These are phyloP conservation scores for Kwoniella europaea DNA, from an alignment of 768 basidiomycete genomes.

Conservation along the genomic window DNA sequence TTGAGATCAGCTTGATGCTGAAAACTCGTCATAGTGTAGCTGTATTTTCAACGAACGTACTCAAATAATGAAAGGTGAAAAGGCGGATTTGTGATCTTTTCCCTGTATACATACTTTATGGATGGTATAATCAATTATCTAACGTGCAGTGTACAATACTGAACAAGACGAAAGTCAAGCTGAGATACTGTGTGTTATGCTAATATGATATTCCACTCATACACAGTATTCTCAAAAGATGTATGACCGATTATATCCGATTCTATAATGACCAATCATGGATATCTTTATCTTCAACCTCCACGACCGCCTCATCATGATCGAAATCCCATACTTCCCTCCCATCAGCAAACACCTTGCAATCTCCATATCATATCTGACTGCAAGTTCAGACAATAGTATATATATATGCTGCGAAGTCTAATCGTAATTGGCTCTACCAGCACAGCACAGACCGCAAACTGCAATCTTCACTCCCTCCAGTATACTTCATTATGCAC, in stretches of 20 bases:
- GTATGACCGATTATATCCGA: not conserved
- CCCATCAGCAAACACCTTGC: constrained; percentile 51
- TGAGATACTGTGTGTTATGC: not conserved
- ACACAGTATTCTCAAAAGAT: too few species aligned
- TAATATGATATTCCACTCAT: too few species aligned
- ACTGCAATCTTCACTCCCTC: too few species aligned
- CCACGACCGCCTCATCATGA: constrained; percentile 26
- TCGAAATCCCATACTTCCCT: constrained; percentile 42
- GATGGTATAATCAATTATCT: not conserved
- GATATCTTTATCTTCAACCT: constrained; percentile 38
- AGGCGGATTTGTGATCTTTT: too few species aligned
- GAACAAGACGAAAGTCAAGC: not conserved
- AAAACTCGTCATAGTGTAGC: not conserved
- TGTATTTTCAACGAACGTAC: not conserved
- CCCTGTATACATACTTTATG: not conserved
- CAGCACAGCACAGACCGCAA: too few species aligned
- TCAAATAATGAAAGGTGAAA: too few species aligned
- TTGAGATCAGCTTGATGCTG: not conserved
- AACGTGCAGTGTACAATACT: not conserved
- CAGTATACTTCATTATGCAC: constrained; percentile 9
- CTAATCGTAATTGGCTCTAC: too few species aligned
- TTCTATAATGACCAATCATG: constrained; percentile 46
- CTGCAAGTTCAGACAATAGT: constrained; percentile 35
- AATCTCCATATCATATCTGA: constrained; percentile 45
- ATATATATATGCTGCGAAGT: not conserved